phyloP scores from a whole-genome alignment of 148 eudicot species.

The Pouteria glomerata region DNA sequence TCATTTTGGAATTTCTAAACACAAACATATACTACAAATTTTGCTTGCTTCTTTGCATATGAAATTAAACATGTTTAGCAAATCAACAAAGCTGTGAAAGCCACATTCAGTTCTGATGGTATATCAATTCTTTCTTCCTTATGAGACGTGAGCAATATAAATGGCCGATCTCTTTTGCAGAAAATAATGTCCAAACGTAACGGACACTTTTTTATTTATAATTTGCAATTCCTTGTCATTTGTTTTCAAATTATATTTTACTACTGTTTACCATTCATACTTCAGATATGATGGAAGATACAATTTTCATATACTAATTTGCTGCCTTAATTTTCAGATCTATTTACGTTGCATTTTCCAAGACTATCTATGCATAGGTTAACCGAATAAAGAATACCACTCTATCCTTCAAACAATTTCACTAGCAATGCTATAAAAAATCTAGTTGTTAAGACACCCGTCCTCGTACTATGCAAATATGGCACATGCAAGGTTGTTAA shows the following conservation, averaged over 20 bases:
- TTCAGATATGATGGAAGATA: too few relatives aligned
- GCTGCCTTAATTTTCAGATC: not conserved
- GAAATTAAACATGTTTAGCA: not conserved
- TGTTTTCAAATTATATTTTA: too few relatives aligned
- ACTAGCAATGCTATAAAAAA: not conserved
- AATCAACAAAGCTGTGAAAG: not conserved
- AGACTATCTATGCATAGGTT: not conserved
- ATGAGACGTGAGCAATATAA: not conserved
- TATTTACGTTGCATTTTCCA: not conserved
- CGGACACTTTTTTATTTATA: too few relatives aligned
- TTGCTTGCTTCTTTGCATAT: not conserved
- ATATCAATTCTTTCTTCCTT: not conserved
- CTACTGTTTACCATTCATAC: too few relatives aligned
- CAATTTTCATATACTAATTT: not conserved
- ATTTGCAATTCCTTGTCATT: too few relatives aligned
- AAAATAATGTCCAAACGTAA: too few relatives aligned
- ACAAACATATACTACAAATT: not conserved
- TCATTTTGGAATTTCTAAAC: not conserved
- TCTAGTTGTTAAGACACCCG: not conserved
- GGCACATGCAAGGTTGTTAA: too few relatives aligned
- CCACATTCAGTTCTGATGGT: not conserved
- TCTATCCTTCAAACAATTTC: not conserved
- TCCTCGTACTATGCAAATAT: too few relatives aligned
- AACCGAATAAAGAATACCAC: not conserved
- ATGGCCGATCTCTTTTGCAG: not conserved